Base-by-base conservation (phyloP, 768 basidiomycete genomes). In the Multifurca ochricompacta region DNA sequence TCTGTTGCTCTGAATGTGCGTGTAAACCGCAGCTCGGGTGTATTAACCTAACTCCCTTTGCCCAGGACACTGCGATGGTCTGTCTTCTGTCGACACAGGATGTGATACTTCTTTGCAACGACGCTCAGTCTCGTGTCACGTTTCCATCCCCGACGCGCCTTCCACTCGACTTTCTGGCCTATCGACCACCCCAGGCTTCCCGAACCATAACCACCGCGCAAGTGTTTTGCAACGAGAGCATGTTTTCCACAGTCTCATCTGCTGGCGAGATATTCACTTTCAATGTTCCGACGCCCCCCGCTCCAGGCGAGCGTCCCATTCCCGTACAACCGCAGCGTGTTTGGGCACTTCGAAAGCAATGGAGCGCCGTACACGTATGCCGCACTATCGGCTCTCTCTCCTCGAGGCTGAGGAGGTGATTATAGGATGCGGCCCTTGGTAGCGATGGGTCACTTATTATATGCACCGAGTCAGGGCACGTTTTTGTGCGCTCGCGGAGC, bases 191-290 rank as follows among this genome's bases (percentile, higher is more conserved):
- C 0, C 87, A 87, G 56, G 81, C 85, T 11, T 68, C 78, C 32
- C 78, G 79, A 58, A 82, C 79, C 53, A 77, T 89, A 0, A 78
- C 75, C 46, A 90, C 97, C 45, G 73, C 74, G 36, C 96, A 93
- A 67, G 75, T 99, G 47, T 82, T 82, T 6, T 79, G 77, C 45
- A 87, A 83, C 59, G 92, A 92, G 18, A 82, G 83, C 37, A 72
- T 77, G 1, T 90, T 97, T 60, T 92, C 87, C 0, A 88, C 91
- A 0, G 71, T 97, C 3, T 86, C 89, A 0, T 79, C 77, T 1
- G 83, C 83, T 46, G 95, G 95, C n/a, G 95, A 97, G 66, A 79
- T 97, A 2, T 97, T 91, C 66, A 87, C 84, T 0, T 96, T 94
- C 64, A 71, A 76, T 3, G 68, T 79, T 1, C 73, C 35, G 51